Base-by-base conservation (phyloP, 129 eudicot species). In the Flaveria bidentis region DNA sequence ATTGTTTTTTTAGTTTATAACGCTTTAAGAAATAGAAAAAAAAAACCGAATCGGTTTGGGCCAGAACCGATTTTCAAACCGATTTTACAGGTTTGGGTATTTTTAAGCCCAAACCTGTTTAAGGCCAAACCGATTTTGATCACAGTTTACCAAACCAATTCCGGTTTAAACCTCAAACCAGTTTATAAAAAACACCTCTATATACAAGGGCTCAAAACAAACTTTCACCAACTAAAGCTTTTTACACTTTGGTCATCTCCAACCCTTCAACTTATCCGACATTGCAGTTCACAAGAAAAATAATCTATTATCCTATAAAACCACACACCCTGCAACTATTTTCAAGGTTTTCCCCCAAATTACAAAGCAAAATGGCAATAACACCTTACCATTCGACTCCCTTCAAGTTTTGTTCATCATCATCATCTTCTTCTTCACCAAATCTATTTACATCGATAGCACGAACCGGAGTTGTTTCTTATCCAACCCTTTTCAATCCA, bases 401-500 rank as follows among this genome's bases (percentile, higher is more conserved):
- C 13, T 72, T 63, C 69, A 63, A 17, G 28, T 25, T 85, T 61
- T 61, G 3, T 26, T 61, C 41, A 13, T 78, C 81, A 51, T 61
- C 41, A 13, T 78, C 81, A 51, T 64, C 84, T 49, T 26, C 78
- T 57, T 64, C 84, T 49, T 26, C 78, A 22, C 30, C 50, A 36
- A 83, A 72, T 72, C 78, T 76, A 53, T 63, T 76, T n/a, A 53
- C 84, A 73, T 55, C 62, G 62, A 18, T 47, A 12, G 75, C 78
- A 18, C 71, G 82, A 47, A 51, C 68, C 49, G 83, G 81, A 18
- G 25, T 78, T 72, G 57, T 77, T 80, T 75, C 81, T 36, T 74
- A 69, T 77, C 76, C 84, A 23, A 72, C 65, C 74, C 66, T 79
- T n/a, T 73, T 88, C 30, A 84, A 71, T 69, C 82, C 81, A 12